Base-by-base conservation (phyloP, 352 stramenopile genomes). In the Globisporangium okanoganense region DNA sequence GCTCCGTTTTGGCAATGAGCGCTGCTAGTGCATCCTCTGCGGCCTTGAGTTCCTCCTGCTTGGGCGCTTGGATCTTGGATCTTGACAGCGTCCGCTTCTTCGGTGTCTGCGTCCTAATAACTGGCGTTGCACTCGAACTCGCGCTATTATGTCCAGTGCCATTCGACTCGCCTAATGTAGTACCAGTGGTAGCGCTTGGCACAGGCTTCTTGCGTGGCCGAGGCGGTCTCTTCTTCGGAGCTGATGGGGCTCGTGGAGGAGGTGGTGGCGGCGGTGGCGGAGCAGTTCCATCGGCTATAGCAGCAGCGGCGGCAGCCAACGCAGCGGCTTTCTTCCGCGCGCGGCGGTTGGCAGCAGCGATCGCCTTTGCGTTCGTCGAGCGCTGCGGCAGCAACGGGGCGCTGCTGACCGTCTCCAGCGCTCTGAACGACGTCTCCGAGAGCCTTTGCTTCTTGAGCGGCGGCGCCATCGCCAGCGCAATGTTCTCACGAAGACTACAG, bases 361-460 rank as follows among this genome's bases (percentile, higher is more conserved):
- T 33, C 12, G 53, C 22, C 14, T 31, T 43, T n/a, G 54, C 45
- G 33, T 40, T 47, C 27, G 56, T 35, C 47, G 61, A 47, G 29
- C 24, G 38, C 25, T 41, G 40, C 9, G 43, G 50, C 22, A 65
- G 40, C 31, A 52, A 40, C 25, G 47, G 27, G 3, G 36, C 40
- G 8, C 22, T 50, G 8, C 29, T 22, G 16, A 20, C 44, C n/a
- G 56, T 8, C 27, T 65, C 62, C 5, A 60, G 43, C 12, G 48
- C 50, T 18, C 70, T 76, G 8, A 72, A 65, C 10, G 71, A 55
- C 3, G 56, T 65, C 57, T 82, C 61, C 20, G 65, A 64, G 38
- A 78, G 66, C 50, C 73, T 75, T 27, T 73, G 61, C 40, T 67
- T 76, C 60, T 85, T 85, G 10, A 61, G 38, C 54, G 71, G 75